Evolutionary conservation across 164 flowering plant genomes (phyloP), one percentile per base, ranked within the genome.

Genomic region (Magnolia officinalis): DNA sequence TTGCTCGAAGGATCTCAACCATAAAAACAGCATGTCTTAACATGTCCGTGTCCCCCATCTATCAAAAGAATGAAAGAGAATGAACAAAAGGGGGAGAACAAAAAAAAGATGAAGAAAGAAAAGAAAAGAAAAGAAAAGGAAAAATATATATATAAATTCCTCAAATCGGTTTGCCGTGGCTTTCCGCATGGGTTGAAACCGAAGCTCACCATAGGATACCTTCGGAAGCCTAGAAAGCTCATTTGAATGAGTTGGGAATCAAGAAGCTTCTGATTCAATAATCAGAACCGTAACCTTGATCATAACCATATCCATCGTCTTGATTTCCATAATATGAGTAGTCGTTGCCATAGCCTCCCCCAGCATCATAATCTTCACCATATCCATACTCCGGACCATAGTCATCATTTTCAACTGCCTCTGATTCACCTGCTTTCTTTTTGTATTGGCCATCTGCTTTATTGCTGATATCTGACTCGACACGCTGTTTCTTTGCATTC

Each of bases 401-500:
- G 52, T 14, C 75, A 71, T 71, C 64, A 67, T 71, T 23, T n/a
- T 67, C 73, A 21, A 37, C 65, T 9, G 49, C 55, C 50, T 73
- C 75, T 2, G 81, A 20, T 37, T 59, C 76, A 45, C 26, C 63
- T 7, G 6, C 55, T 5, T 72, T 31, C 29, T 63, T 58, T 37
- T 52, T 26, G 49, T 75, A 11, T 23, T 73, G 58, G 37, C 19
- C 70, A 20, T 21, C 68, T 21, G 68, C 65, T 51, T 74, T 74
- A 23, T 61, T 63, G 16, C 65, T 63, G 59, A 20, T 19, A 77
- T 74, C 74, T 2, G 68, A 77, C 45, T 79, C 78, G 5, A 29
- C 51, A 4, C 79, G 79, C 16, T 77, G 77, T 74, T 70, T 78
- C 70, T 82, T 80, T 55, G 21, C 51, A 74, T 73, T 78, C 55